Conservation (phyloP, 257 asterid species). For the Phtheirospermum japonicum region DNA sequence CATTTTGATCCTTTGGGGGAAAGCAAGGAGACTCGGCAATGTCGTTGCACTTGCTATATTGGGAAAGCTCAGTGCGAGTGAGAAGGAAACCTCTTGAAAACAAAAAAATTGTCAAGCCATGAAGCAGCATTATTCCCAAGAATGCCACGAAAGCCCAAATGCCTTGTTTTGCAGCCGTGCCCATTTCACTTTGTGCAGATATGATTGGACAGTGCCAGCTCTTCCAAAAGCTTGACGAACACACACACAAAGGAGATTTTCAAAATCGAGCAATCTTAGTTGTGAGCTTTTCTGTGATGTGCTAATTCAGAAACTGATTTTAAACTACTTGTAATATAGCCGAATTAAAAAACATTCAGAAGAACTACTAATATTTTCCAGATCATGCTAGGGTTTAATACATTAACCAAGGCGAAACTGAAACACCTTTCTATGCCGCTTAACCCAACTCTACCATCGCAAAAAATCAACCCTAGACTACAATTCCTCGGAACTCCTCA, state of each 20-base stretch:
- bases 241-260: neutral
- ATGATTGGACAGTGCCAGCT: neutral
- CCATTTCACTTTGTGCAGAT: constrained; percentile 11
- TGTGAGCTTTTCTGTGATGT: no score
- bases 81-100: constrained; percentile 94
- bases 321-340: no score
- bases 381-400: neutral
- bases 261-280: neutral
- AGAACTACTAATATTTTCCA: neutral
- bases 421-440: neutral
- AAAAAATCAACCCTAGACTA: neutral
- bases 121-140: constrained; percentile 59
- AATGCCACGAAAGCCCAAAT: constrained; percentile 49
- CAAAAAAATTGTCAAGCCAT: constrained; percentile 52
- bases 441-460: neutral
- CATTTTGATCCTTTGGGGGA: constrained; percentile 33
- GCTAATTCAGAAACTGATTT: neutral
- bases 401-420: neutral
- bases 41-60: constrained; percentile 71
- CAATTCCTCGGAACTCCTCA: no score
- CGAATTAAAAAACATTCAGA: neutral
- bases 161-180: constrained; percentile 19
- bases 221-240: neutral
- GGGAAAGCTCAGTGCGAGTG: constrained; percentile 87
- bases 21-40: constrained; percentile 67